Evolutionary conservation across 2,329 filamentous ascomycete genomes (phyloP), one percentile per base, ranked within the genome.

Genomic region (Colletotrichum camelliae): DNA sequence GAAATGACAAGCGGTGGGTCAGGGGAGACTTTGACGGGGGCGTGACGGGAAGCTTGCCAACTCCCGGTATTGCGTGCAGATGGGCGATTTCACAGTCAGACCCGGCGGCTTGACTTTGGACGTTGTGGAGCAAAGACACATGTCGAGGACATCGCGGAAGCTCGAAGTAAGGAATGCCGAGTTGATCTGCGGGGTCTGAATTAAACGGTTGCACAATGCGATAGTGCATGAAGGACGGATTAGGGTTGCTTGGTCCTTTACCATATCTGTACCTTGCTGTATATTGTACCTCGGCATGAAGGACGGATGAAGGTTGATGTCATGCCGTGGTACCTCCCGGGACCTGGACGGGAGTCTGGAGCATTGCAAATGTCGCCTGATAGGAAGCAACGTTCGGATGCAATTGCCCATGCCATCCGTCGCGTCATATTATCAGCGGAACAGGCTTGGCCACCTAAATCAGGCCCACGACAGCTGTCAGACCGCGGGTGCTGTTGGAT

Each of bases 1-100:
- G 39, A 64, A 64, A 75, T 72, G 62, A 72, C 55, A 57, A 37
- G 31, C 27, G 29, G 55, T 67, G 69, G 69, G 72, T 67, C 68
- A 72, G 21, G 31, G 16, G 62, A 48, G 15, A 33, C 57, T 33
- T n/a, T 27, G 57, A 52, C 68, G 55, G 21, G 61, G 70, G 29
- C 65, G 27, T 57, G 55, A 27, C 67, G 29, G 18, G 48, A 60
- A 35, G 66, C 66, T 68, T 68, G 64, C 64, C 64, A 67, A 35
- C 64, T 55, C 33, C 43, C 66, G 66, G 52, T 9, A 60, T 68
- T 68, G 66, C 66, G 66, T 60, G 52, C 66, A 60, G 52, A 43
- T 27, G 66, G 66, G 31, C 48, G 21, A 31, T 60, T 60, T 60
- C 33, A 18, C 66, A 18, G 31, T 62, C 58, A 35, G 58, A n/a